Base-by-base conservation (phyloP, 768 basidiomycete species). In the Boletus fagicola region DNA sequence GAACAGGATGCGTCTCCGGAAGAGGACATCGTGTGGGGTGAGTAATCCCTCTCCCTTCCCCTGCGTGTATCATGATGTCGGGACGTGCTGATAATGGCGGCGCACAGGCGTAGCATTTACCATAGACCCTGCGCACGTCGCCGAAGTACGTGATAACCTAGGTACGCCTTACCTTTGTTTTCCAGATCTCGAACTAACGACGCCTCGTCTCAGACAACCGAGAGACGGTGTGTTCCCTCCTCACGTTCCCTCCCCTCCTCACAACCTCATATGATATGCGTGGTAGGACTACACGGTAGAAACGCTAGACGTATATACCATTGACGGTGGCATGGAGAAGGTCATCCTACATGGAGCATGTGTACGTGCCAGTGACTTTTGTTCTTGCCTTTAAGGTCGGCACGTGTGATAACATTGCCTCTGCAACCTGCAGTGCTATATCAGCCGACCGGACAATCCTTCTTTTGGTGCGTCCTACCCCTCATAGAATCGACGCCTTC, bases 231-330 rank as follows among this genome's bases (percentile, higher is more conserved):
- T 6, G 66, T 36, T 39, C 16, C 28, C 13, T 13, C 2, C 3
- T 18, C 7, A 33, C 1, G 10, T 24, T 12, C 30, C 2, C n/a
- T 24, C n/a, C 38, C 7, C 6, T 7, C 13, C 15, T 16, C 35
- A 30, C 28, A 11, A 28, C 3, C 33, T 49, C 31, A 43, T 7
- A 2, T 18, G 15, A 42, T 22, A 12, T 11, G 16, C 3, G 10
- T 39, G 15, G 51, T 16, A 94, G 90, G 93, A 94, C 64, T 98
- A 96, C 73, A 90, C 90, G 4, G 76, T 88, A 67, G 89, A 95
- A 63, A 81, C 78, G 0, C 68, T 94, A 12, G 83, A 93, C 58
- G 81, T 98, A 9, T 87, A 88, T 68, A 80, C 81, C n/a, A 65
- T 85, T 18, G 76, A 64, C 15, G 43, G 75, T 43, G 83, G 81